A percentile compares a stretch with the other conserved stretches of the same genome.
phyloP scores from a whole-genome alignment of 768 basidiomycete genomes.

The Suillus tomentosus region DNA sequence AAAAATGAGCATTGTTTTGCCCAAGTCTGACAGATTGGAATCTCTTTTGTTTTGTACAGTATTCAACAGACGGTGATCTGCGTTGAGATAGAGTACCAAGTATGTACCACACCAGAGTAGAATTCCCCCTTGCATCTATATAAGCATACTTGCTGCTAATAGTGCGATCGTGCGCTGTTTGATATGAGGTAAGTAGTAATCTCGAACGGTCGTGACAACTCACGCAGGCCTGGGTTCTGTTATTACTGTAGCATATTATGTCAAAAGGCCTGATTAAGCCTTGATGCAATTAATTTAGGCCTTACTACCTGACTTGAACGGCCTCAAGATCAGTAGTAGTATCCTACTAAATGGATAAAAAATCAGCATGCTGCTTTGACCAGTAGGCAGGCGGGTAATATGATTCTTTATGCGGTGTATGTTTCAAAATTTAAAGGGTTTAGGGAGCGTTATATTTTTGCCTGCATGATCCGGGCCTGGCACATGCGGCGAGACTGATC shows the following conservation, averaged over 20 bases:
- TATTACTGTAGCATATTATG: neutral
- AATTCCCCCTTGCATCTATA: neutral
- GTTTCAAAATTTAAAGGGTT: neutral
- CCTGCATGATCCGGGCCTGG: conserved; percentile 1
- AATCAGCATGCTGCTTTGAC: too few species aligned
- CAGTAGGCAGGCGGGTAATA: too few species aligned
- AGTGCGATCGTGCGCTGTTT: neutral
- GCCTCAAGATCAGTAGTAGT: too few species aligned
- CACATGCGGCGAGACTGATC: neutral
- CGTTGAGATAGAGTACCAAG: neutral
- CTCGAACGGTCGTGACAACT: neutral
- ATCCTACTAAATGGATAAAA: too few species aligned
- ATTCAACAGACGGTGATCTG: too few species aligned
- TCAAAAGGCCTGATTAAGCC: neutral
- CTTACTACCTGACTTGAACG: neutral
- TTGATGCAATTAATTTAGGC: neutral
- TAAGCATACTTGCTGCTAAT: neutral
- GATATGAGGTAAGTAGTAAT: neutral
- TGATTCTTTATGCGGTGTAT: neutral
- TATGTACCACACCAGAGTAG: neutral
- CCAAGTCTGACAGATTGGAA: neutral
- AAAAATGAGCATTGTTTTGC: neutral
- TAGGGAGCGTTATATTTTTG: neutral
- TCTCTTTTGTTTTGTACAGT: neutral
- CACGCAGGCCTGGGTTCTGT: neutral